Percentiles rank a stretch among this genome's conserved stretches.
Evolutionary conservation across 2,329 filamentous ascomycete species (phyloP).

Genomic region (Myriangium duriaei): DNA sequence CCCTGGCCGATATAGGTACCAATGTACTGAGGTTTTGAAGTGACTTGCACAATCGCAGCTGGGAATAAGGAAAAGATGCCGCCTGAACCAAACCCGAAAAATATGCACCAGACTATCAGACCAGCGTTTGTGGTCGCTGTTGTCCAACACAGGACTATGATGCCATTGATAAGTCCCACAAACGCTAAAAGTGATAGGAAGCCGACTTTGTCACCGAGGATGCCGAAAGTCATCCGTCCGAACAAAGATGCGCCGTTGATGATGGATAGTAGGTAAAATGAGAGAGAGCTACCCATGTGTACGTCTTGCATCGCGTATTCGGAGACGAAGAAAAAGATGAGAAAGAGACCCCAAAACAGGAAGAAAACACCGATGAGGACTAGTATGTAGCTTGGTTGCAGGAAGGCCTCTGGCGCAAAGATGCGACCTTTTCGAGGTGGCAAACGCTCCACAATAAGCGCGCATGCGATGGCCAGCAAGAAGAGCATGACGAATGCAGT

Average conservation of each 20-base stretch:
- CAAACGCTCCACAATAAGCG: constrained; percentile 5
- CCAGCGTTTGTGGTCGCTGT: constrained; percentile 3
- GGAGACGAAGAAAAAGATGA: constrained; percentile 43
- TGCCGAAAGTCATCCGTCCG: constrained; percentile 41
- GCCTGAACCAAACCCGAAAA: constrained; percentile 7
- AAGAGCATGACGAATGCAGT: constrained; percentile 29
- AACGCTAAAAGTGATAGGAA: constrained; percentile 22
- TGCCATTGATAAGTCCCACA: constrained; percentile 27
- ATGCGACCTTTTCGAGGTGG: constrained; percentile 9
- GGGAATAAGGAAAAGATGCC: constrained; percentile 7
- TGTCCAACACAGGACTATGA: constrained; percentile 23
- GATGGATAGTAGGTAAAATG: constrained; percentile 52
- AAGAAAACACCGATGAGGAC: constrained; percentile 35
- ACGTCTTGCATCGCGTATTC: constrained; percentile 42
- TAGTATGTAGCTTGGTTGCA: constrained; percentile 30
- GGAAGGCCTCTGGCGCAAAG: constrained; percentile 23
- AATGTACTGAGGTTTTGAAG: constrained; percentile 5
- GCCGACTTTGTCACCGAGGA: constrained; percentile 43
- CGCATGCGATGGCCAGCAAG: constrained; percentile 10
- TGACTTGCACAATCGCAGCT: not conserved
- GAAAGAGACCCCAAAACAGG: constrained; percentile 19
- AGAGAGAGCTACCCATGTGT: constrained; percentile 39
- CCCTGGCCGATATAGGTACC: constrained; percentile 9
- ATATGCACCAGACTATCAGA: constrained; percentile 7
- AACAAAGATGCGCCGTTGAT: constrained; percentile 48